Evolutionary conservation across 768 basidiomycete species (phyloP).

Genomic region (Amanita brunnescens): DNA sequence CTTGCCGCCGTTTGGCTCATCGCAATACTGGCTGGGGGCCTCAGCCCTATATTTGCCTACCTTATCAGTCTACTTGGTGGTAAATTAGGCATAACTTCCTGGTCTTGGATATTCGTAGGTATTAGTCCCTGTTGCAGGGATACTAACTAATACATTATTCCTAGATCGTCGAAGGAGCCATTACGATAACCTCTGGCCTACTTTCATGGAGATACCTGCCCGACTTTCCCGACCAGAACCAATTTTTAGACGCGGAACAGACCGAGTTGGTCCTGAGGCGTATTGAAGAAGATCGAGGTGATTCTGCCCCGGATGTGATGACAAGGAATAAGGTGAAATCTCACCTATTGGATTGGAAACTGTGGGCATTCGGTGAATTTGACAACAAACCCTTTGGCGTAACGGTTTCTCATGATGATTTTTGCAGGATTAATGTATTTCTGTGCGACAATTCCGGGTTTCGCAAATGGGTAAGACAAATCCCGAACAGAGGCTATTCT

Average conservation of each 20-base stretch:
- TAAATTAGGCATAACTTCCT: constrained; percentile 32
- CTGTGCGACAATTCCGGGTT: constrained; percentile 40
- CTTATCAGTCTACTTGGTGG: constrained; percentile 33
- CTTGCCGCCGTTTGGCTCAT: constrained; percentile 40
- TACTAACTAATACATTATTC: neutral
- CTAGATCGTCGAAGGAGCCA: constrained; percentile 41
- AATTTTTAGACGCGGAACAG: constrained; percentile 32
- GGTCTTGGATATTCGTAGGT: constrained; percentile 48
- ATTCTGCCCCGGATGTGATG: constrained; percentile 36
- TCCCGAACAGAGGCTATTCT: constrained; percentile 2
- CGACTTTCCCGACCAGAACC: constrained; percentile 41
- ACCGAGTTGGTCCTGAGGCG: constrained; percentile 33
- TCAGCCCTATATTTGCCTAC: constrained; percentile 42
- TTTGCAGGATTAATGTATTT: constrained; percentile 38
- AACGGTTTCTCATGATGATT: neutral
- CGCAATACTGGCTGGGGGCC: constrained; percentile 34
- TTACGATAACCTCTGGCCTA: constrained; percentile 37
- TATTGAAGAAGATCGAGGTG: constrained; percentile 41
- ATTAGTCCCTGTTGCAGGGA: neutral
- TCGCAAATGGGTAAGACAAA: constrained; percentile 34
- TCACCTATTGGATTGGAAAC: constrained; percentile 38
- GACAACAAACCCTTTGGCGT: neutral
- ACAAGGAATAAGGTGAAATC: constrained; percentile 25
- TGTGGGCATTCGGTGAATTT: constrained; percentile 36
- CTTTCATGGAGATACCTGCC: constrained; percentile 36